Conservation (phyloP, 768 basidiomycete species). For the Mrakia gelida region DNA sequence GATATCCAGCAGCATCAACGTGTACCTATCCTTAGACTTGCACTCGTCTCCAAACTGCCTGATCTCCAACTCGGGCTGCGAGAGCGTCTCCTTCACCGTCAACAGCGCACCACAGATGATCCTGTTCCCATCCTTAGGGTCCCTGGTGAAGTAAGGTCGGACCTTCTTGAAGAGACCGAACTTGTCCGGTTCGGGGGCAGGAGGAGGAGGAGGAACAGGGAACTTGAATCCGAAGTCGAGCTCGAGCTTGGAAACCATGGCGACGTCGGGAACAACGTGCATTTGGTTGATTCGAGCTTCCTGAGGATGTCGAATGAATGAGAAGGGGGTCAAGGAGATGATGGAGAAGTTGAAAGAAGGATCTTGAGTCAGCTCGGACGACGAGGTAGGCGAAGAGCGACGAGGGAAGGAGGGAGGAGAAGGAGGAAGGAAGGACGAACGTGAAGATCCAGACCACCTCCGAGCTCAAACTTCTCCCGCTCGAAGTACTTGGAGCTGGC, state of each 20-base stretch:
- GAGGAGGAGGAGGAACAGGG: constrained; percentile 18
- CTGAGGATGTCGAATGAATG: constrained; percentile 46
- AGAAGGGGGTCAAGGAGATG: background rate
- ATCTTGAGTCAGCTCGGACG: no score
- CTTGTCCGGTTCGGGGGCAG: constrained; percentile 14
- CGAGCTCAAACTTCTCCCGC: constrained; percentile 79
- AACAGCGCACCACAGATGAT: constrained; percentile 11
- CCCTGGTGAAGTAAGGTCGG: background rate
- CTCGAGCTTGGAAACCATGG: background rate
- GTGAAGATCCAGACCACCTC: constrained; percentile 77
- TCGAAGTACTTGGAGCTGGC: constrained; percentile 68
- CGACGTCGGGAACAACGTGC: constrained; percentile 81
- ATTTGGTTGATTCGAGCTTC: constrained; percentile 93
- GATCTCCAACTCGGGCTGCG: constrained; percentile 40
- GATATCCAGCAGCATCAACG: constrained; percentile 81
- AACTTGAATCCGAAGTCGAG: constrained; percentile 25
- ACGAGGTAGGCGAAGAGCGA: background rate
- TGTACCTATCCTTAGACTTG: constrained; percentile 58
- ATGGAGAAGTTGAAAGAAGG: no score
- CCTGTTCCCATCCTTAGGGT: constrained; percentile 13
- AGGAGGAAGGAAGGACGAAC: constrained; percentile 50
- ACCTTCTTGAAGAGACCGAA: constrained; percentile 27
- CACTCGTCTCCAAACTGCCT: constrained; percentile 74
- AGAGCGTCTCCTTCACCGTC: constrained; percentile 22
- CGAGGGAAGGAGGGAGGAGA: background rate